Conservation (phyloP, 2,329 filamentous ascomycete species). For the Dissoconium aciculare region DNA sequence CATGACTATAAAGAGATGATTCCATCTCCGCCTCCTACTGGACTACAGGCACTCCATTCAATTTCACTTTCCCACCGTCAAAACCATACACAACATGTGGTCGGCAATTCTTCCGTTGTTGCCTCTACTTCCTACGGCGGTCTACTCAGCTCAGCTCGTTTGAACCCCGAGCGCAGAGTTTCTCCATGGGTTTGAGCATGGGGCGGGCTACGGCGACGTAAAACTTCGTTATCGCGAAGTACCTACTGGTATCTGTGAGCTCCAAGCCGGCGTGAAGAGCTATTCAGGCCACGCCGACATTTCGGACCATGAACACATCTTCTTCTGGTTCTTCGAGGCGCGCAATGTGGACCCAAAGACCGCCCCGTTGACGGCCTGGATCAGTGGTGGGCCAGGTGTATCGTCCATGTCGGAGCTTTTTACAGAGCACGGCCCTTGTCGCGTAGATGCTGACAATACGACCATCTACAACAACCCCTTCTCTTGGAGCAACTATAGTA, state of each 20-base stretch:
- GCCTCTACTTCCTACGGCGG: too few species aligned
- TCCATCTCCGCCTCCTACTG: too few species aligned
- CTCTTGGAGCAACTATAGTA: conserved; percentile 47
- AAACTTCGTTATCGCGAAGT: conserved; percentile 46
- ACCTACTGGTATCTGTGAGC: conserved; percentile 40
- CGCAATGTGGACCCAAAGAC: conserved; percentile 34
- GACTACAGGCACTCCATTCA: too few species aligned
- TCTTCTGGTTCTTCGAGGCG: conserved; percentile 43
- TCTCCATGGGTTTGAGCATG: too few species aligned
- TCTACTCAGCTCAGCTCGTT: too few species aligned
- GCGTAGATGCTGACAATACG: conserved; percentile 30
- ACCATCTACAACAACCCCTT: conserved; percentile 46
- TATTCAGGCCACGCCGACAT: conserved; percentile 43
- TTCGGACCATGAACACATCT: conserved; percentile 34
- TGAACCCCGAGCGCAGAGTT: too few species aligned
- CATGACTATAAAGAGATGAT: too few species aligned
- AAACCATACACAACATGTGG: too few species aligned
- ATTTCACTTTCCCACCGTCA: too few species aligned
- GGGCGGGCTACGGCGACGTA: too few species aligned
- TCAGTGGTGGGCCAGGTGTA: conserved; percentile 45
- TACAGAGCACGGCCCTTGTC: conserved; percentile 38
- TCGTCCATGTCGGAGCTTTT: conserved; percentile 45
- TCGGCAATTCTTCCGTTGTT: too few species aligned
- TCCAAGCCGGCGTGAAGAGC: conserved; percentile 40
- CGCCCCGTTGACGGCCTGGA: conserved; percentile 46